These are phyloP conservation scores for Penicillium pulvis DNA, from an alignment of 495 filamentous ascomycete genomes.

Conservation along the genomic window DNA sequence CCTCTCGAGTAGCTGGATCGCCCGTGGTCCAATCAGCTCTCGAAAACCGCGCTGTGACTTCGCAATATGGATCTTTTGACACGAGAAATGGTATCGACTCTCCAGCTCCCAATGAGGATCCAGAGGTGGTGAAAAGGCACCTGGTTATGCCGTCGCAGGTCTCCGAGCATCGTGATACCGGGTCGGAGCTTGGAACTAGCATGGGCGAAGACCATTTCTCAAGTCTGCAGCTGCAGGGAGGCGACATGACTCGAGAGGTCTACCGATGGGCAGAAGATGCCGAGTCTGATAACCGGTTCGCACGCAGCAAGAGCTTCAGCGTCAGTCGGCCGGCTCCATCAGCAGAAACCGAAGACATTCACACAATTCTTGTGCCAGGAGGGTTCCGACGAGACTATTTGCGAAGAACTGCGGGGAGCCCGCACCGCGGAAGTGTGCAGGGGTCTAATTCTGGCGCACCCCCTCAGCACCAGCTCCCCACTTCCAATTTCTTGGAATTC, in stretches of 20 bases:
- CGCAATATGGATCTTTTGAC: conserved; percentile 82
- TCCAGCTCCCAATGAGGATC: conserved; percentile 66
- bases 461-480: conserved; percentile 65
- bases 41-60: conserved; percentile 51
- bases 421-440: conserved; percentile 51
- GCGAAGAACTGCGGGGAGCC: conserved; percentile 65
- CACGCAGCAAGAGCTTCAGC: conserved; percentile 83
- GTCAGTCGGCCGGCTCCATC: conserved; percentile 73
- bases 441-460: conserved; percentile 36
- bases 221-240: conserved; percentile 86
- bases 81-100: conserved; percentile 48
- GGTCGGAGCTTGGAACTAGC: conserved; percentile 47
- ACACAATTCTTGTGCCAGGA: conserved; percentile 85
- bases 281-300: conserved; percentile 50
- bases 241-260: conserved; percentile 90
- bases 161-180: conserved; percentile 39
- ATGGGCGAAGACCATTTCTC: conserved; percentile 79
- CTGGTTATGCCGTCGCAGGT: conserved; percentile 67
- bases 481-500: conserved; percentile 93
- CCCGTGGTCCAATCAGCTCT: conserved; percentile 50
- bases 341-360: conserved; percentile 77
- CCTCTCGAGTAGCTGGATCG: conserved; percentile 58
- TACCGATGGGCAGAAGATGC: conserved; percentile 93
- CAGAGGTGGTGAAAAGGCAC: conserved; percentile 79
- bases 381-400: conserved; percentile 91